Evolutionary conservation across 768 basidiomycete genomes (phyloP), one percentile per base, ranked within the genome.

Genomic region (Amanita pallidorosea): DNA sequence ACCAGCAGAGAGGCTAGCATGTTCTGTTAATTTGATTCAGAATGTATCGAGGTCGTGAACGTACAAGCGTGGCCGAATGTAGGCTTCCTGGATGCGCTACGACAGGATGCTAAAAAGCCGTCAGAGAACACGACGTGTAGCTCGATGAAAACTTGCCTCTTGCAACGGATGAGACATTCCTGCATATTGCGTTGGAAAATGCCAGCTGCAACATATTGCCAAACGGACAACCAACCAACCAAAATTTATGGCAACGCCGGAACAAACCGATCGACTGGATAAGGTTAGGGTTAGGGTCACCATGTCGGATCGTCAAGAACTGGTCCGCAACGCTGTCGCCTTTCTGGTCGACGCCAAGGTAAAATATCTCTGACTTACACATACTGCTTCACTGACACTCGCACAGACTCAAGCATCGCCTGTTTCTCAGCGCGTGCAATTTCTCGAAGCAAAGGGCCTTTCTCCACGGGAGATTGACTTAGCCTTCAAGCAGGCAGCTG

Each of bases 361-460:
- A 57, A 33, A 12, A 47, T 41, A 35, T 8, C 20, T 25, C 4
- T 45, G 7, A 36, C n/a, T 5, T 48, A 6, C 2, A 33, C 20
- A 7, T 2, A 1, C 33, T 35, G 31, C 51, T 15, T 17, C 45
- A 34, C 40, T 46, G 23, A 22, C 13, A 38, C 36, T 23, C 2
- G 45, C 15, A 37, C 57, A 95, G 91, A 75, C 85, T 0, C 83
- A 85, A 60, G 70, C 81, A 33, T 88, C 92, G 2, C 74, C 91
- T 1, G 67, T 95, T 25, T 74, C 86, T 1, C 89, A 95, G 63
- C 81, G 88, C 47, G 77, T 98, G 42, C 85, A 89, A 55, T 99
- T 98, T 70, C 77, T 99, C n/a, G 86, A 96, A 60, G 85, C 90
- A 5, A 97, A 98, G 65, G 96, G 96, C 2, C 72, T 99, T 31